Conservation (phyloP, 2,329 filamentous ascomycete genomes). For the Dactylella cylindrospora region DNA sequence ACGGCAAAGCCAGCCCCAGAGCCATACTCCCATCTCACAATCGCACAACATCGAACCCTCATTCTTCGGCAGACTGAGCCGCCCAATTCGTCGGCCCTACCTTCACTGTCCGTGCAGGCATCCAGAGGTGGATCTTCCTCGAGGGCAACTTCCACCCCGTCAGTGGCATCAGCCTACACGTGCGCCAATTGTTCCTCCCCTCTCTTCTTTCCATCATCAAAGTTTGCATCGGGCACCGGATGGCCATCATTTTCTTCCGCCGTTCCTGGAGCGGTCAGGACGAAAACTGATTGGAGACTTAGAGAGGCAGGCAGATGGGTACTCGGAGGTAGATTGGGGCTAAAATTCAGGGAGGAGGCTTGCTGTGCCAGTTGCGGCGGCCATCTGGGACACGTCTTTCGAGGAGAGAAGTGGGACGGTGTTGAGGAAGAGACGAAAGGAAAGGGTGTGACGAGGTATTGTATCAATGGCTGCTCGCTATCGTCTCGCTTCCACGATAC, state of each 20-base stretch:
- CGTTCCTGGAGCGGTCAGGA: conserved; percentile 24
- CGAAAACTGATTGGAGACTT: conserved; percentile 34
- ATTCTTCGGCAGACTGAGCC: conserved; percentile 31
- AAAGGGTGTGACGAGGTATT: conserved; percentile 37
- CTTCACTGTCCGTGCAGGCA: conserved; percentile 9
- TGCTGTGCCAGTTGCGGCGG: conserved; percentile 19
- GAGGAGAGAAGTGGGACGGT: conserved; percentile 27
- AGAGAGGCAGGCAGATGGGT: conserved; percentile 35
- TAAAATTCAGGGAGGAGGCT: conserved; percentile 31
- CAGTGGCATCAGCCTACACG: neutral
- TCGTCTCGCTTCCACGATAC: too few relatives aligned
- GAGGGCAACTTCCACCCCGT: neutral
- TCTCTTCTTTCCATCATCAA: conserved; percentile 10
- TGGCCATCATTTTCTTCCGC: conserved; percentile 38
- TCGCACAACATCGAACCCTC: conserved; percentile 19
- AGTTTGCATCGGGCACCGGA: conserved; percentile 25
- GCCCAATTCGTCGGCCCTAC: conserved; percentile 23
- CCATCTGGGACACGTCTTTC: conserved; percentile 33
- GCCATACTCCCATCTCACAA: conserved; percentile 20
- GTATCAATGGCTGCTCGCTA: conserved; percentile 27
- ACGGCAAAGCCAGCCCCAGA: conserved; percentile 1
- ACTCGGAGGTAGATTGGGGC: conserved; percentile 19
- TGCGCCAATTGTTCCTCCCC: conserved; percentile 26
- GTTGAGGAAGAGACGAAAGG: conserved; percentile 23
- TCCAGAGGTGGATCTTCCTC: neutral